Evolutionary conservation across 805 yeast species (phyloP).

Genomic region (Sugiyamaella qingdaonensis): DNA sequence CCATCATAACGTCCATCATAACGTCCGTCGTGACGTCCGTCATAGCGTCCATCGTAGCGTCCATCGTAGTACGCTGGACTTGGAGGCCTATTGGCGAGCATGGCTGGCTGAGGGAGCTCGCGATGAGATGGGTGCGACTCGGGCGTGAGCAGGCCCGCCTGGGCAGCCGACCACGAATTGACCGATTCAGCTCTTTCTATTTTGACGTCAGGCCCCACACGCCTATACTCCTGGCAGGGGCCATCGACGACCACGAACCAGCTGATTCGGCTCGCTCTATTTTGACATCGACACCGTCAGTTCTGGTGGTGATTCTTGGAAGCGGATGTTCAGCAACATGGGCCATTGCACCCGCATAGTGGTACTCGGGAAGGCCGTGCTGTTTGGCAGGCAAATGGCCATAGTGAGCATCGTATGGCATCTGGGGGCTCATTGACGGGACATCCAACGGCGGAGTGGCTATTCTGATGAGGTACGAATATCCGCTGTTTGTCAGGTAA

Average conservation of each 20-base stretch:
- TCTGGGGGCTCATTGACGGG: background rate
- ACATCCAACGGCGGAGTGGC: slow-evolving; percentile 2
- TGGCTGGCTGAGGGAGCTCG: no score
- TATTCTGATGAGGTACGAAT: background rate
- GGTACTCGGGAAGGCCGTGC: background rate
- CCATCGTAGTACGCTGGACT: no score
- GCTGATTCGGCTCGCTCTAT: slow-evolving; percentile 6
- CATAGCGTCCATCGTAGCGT: no score
- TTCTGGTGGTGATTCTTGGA: no score
- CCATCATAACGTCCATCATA: no score
- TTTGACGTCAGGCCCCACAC: background rate
- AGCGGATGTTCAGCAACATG: no score
- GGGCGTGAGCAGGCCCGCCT: slow-evolving; percentile 3
- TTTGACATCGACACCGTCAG: background rate
- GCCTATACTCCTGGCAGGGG: no score
- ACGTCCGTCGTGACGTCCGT: no score
- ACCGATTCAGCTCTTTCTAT: slow-evolving; percentile 7
- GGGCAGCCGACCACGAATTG: slow-evolving; percentile 2
- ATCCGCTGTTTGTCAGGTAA: background rate
- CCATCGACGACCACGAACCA: slow-evolving; percentile 1
- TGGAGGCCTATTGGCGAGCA: background rate
- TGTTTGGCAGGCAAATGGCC: background rate
- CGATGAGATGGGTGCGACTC: background rate
- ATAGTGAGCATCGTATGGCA: background rate
- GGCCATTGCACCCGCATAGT: no score